phyloP scores from a whole-genome alignment of 441 rosid species.

The Biscutella laevigata region DNA sequence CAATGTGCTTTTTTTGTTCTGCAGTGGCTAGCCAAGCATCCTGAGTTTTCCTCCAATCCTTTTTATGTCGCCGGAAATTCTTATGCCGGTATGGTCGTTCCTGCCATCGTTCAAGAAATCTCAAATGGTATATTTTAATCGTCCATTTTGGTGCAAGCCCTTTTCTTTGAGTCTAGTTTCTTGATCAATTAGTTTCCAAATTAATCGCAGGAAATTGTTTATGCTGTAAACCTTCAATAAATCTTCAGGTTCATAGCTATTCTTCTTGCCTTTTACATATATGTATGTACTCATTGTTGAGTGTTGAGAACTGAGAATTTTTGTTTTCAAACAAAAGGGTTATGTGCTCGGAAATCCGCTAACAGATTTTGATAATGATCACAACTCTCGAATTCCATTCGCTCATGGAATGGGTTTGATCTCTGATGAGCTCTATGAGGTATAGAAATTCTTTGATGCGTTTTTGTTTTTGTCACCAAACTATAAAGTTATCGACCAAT shows the following conservation, averaged over 20 bases:
- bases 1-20: not conserved
- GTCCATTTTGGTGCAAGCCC: not conserved
- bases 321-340: constrained; percentile 11
- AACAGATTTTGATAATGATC: not conserved
- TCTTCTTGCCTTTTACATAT: not conserved
- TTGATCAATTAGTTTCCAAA: constrained; percentile 11
- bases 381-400: constrained; percentile 17
- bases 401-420: constrained; percentile 32
- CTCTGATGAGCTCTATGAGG: constrained; percentile 22
- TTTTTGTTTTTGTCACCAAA: not conserved
- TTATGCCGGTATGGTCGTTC: constrained; percentile 43
- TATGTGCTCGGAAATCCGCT: constrained; percentile 20
- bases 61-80: constrained; percentile 53
- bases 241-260: constrained; percentile 16
- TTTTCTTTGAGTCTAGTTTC: not conserved
- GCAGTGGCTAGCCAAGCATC: constrained; percentile 50
- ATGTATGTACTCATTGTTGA: not conserved
- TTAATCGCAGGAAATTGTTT: constrained; percentile 1
- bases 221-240: constrained; percentile 17
- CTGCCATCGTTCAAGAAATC: constrained; percentile 35
- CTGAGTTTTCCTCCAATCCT: constrained; percentile 33
- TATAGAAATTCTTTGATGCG: not conserved
- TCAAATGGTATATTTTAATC: not conserved
- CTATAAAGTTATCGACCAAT: not conserved
- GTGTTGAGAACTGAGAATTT: not conserved